These are phyloP conservation scores for Coccomyxa subellipsoidea DNA, from an alignment of 163 green algal species.

Conservation along the genomic window DNA sequence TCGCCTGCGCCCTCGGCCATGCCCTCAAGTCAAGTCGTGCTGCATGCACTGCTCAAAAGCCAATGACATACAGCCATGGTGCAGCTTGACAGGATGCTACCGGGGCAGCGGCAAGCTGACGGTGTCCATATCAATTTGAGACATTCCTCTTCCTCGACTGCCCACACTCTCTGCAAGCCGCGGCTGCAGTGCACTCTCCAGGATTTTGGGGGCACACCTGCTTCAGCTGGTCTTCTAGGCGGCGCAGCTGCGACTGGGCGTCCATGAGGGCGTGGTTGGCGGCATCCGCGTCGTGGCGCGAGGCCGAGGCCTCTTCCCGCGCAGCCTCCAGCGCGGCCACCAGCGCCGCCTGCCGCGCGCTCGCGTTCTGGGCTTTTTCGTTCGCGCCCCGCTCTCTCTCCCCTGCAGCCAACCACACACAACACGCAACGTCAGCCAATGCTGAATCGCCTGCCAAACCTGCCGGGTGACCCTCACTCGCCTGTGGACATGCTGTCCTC, in stretches of 20 bases:
- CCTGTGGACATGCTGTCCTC: not conserved
- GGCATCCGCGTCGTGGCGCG: not conserved
- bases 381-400: conserved; percentile 18
- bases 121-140: no score
- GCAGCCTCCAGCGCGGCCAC: conserved; percentile 38
- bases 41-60: no score
- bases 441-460: no score
- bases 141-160: no score
- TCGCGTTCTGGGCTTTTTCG: conserved; percentile 17
- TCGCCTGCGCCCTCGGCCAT: not conserved
- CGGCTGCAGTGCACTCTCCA: not conserved
- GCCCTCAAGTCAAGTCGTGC: not conserved
- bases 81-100: no score
- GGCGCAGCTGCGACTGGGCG: conserved; percentile 10
- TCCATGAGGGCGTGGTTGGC: conserved; percentile 17
- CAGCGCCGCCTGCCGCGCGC: conserved; percentile 4
- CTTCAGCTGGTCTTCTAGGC: conserved; percentile 34
- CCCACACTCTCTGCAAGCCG: not conserved
- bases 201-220: not conserved
- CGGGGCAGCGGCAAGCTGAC: no score
- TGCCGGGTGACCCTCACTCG: not conserved
- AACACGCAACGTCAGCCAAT: not conserved
- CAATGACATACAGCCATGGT: no score
- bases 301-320: conserved; percentile 6
- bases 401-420: not conserved